A percentile compares a stretch with the other conserved stretches of the same genome.
phyloP scores from a whole-genome alignment of 345 rosid genomes.

The Citrus cavaleriei region DNA sequence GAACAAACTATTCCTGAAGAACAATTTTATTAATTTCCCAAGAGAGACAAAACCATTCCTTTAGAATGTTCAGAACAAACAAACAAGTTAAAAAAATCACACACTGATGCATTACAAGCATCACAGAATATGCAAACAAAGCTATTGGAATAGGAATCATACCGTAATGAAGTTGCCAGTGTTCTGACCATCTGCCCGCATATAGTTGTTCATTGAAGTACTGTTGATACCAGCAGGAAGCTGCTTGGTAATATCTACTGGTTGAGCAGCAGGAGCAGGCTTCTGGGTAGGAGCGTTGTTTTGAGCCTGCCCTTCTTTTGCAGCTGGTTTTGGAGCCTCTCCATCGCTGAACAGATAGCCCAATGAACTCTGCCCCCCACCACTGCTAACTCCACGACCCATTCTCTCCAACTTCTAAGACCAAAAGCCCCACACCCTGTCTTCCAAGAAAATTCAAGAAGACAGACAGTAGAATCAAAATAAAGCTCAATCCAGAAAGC shows the following conservation, averaged over 20 bases:
- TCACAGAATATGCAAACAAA: not conserved
- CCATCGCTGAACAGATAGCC: conserved; percentile 75
- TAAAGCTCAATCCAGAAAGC: not conserved
- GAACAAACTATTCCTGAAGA: not conserved
- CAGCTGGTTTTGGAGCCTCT: conserved; percentile 66
- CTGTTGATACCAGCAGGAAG: conserved; percentile 66
- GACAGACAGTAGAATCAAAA: not conserved
- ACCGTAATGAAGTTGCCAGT: conserved; percentile 83
- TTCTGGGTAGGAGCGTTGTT: conserved; percentile 31
- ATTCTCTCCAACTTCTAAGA: conserved; percentile 23
- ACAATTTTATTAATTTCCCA: not conserved
- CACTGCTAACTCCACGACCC: conserved; percentile 81
- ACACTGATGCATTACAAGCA: not conserved
- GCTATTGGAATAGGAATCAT: not conserved
- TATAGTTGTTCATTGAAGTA: conserved; percentile 60
- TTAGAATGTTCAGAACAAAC: not conserved
- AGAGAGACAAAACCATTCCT: too few species aligned
- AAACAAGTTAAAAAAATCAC: not conserved
- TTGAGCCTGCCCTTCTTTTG: conserved; percentile 30
- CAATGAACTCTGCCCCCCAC: conserved; percentile 88
- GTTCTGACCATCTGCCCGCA: conserved; percentile 82
- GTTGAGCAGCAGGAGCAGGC: conserved; percentile 36
- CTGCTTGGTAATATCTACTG: conserved; percentile 47
- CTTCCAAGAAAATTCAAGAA: not conserved
- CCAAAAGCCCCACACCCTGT: not conserved